These are phyloP conservation scores for Neospora caninum DNA, from an alignment of 169 alveolate genomes.

Conservation along the genomic window DNA sequence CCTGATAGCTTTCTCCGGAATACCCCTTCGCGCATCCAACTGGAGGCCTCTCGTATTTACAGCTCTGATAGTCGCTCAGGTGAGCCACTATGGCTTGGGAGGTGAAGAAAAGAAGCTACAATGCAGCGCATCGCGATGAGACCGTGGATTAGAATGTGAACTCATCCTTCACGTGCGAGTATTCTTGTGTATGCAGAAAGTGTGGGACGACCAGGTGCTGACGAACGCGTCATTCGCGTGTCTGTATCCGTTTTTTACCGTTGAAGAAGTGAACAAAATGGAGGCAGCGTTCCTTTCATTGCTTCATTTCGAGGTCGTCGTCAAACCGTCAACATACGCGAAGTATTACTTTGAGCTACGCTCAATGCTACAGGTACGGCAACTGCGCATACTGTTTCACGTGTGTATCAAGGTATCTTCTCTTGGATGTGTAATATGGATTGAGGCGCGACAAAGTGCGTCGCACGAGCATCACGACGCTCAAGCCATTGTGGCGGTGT, in stretches of 20 bases:
- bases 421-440: not conserved
- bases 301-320: conserved; percentile 68
- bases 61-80: conserved; percentile 84
- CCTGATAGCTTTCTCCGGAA: conserved; percentile 80
- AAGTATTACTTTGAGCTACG: conserved; percentile 88
- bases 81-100: not conserved
- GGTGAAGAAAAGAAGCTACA: not conserved
- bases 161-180: not conserved
- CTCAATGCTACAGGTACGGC: conserved; percentile 77
- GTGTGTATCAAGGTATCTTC: not conserved
- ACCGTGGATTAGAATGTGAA: not conserved
- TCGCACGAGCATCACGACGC: not conserved
- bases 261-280: conserved; percentile 85
- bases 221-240: conserved; percentile 87
- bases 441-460: not conserved
- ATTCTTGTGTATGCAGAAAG: conserved; percentile 48
- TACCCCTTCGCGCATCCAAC: conserved; percentile 84
- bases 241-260: conserved; percentile 87
- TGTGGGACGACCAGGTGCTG: conserved; percentile 90
- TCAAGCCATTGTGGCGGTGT: not conserved
- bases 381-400: too few relatives aligned
- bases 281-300: conserved; percentile 85
- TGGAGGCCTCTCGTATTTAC: conserved; percentile 89
- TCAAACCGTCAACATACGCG: conserved; percentile 85
- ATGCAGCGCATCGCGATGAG: not conserved